phyloP scores from a whole-genome alignment of 768 basidiomycete species.

The Phaeotremella skinneri region DNA sequence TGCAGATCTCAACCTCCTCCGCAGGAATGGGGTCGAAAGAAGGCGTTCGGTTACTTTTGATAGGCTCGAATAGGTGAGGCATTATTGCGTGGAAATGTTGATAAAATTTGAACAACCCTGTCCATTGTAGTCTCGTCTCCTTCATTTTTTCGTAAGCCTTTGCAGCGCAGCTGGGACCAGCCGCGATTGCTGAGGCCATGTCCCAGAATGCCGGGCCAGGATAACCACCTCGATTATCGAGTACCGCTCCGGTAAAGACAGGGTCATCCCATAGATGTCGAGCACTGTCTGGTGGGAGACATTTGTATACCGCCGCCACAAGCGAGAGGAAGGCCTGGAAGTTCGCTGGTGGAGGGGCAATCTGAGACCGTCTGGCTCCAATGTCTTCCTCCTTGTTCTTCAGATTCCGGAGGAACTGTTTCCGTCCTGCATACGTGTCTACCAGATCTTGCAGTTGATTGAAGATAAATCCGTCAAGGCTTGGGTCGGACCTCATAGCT shows the following conservation, averaged over 20 bases:
- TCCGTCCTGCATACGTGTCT: constrained; percentile 23
- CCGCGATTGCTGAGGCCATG: constrained; percentile 35
- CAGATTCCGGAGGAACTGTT: constrained; percentile 34
- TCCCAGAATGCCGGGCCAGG: constrained; percentile 38
- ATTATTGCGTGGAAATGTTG: constrained; percentile 39
- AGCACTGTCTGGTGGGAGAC: constrained; percentile 38
- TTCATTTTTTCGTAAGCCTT: constrained; percentile 40
- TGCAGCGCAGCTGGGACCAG: constrained; percentile 33
- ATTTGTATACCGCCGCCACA: constrained; percentile 32
- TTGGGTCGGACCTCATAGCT: constrained; percentile 26
- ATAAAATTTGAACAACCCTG: constrained; percentile 37
- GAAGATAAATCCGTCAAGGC: constrained; percentile 33
- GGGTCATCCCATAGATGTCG: constrained; percentile 34
- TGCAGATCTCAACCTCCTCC: constrained; percentile 32
- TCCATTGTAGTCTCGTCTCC: constrained; percentile 35
- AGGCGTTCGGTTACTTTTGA: constrained; percentile 27
- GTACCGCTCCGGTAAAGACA: constrained; percentile 31
- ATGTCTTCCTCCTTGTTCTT: constrained; percentile 43
- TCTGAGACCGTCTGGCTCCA: constrained; percentile 25
- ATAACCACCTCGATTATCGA: constrained; percentile 30
- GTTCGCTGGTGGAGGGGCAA: constrained; percentile 23
- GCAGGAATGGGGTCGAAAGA: constrained; percentile 31
- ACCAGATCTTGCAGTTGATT: constrained; percentile 30
- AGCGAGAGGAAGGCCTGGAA: constrained; percentile 41
- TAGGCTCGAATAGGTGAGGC: constrained; percentile 36